Conservation (phyloP, 345 rosid species). For the Capsella bursapastoris region DNA sequence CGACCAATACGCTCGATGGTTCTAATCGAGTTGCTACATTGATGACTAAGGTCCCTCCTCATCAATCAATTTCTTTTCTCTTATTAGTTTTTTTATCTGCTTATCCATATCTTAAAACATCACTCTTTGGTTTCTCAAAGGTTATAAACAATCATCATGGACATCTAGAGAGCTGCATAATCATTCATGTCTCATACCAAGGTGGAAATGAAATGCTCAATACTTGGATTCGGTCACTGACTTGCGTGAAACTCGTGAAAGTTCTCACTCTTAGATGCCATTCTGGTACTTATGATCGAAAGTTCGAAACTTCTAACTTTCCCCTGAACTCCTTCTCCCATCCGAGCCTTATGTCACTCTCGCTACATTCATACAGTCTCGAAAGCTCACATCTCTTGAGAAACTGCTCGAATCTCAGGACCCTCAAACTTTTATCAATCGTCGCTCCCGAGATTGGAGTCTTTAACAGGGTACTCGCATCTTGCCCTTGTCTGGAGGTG, state of each 20-base stretch:
- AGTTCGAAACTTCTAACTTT: neutral
- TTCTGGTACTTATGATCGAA: neutral
- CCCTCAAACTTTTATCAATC: slow-evolving; percentile 12
- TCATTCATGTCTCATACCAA: neutral
- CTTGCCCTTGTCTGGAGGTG: slow-evolving; percentile 5
- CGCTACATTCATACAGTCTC: slow-evolving; percentile 1
- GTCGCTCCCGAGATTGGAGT: slow-evolving; percentile 10
- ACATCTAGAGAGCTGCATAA: slow-evolving; percentile 12
- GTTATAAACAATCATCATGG: slow-evolving; percentile 9
- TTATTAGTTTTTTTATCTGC: neutral
- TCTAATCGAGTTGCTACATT: slow-evolving; percentile 8
- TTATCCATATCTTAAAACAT: neutral
- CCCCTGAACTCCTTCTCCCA: neutral
- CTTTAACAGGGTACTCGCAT: slow-evolving; percentile 12
- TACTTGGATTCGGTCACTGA: slow-evolving; percentile 4
- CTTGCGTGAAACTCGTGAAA: slow-evolving; percentile 3
- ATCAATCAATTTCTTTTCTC: neutral
- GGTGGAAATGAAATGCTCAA: neutral
- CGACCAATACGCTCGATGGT: neutral
- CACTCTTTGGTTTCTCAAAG: neutral
- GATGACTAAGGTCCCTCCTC: slow-evolving; percentile 20
- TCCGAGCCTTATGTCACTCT: neutral
- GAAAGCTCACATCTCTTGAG: neutral
- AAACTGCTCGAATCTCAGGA: slow-evolving; percentile 3
- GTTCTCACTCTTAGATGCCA: neutral